A percentile compares a stretch with the other conserved stretches of the same genome.
Evolutionary conservation across 2,329 filamentous ascomycete species (phyloP).

Genomic region (Raffaelea deltoideospora): DNA sequence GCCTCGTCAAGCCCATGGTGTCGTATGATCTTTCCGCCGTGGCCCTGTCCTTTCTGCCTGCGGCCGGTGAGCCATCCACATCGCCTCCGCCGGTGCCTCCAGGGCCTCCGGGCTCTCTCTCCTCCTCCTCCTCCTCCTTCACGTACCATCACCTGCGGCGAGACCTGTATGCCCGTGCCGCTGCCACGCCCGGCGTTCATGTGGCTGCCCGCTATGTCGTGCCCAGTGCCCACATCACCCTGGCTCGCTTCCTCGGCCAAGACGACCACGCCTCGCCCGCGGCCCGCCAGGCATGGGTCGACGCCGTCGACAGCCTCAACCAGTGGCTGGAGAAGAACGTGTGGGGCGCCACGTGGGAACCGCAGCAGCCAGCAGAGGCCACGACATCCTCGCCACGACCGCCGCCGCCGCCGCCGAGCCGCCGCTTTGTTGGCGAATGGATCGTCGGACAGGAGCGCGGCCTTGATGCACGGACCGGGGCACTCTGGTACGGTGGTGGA

Average conservation of each 20-base stretch:
- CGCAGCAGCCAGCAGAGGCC: not conserved
- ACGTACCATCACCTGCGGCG: slow-evolving; percentile 84
- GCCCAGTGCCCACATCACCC: slow-evolving; percentile 77
- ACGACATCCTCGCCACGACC: slow-evolving; percentile 1
- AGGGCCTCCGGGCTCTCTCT: slow-evolving; percentile 11
- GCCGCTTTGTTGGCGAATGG: slow-evolving; percentile 53
- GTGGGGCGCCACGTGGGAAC: slow-evolving; percentile 37
- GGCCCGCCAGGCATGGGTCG: slow-evolving; percentile 49
- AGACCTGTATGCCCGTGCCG: slow-evolving; percentile 53
- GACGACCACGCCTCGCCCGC: slow-evolving; percentile 44
- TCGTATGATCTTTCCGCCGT: slow-evolving; percentile 77
- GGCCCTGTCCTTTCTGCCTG: slow-evolving; percentile 76
- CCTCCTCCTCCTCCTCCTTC: slow-evolving; percentile 42
- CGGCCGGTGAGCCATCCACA: slow-evolving; percentile 40
- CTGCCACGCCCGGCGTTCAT: slow-evolving; percentile 46
- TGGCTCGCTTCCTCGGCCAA: slow-evolving; percentile 62
- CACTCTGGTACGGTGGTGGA: slow-evolving; percentile 78
- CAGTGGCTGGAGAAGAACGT: slow-evolving; percentile 53
- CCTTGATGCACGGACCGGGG: slow-evolving; percentile 58
- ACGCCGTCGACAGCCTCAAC: slow-evolving; percentile 63
- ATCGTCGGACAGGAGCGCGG: slow-evolving; percentile 75
- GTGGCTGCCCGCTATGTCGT: slow-evolving; percentile 74
- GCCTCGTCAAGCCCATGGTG: slow-evolving; percentile 68
- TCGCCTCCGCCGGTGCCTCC: slow-evolving; percentile 26
- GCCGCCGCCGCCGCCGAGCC: slow-evolving; percentile 12